Evolutionary conservation across 352 stramenopile species (phyloP).

Genomic region (Phytophthora fragariaefolia): DNA sequence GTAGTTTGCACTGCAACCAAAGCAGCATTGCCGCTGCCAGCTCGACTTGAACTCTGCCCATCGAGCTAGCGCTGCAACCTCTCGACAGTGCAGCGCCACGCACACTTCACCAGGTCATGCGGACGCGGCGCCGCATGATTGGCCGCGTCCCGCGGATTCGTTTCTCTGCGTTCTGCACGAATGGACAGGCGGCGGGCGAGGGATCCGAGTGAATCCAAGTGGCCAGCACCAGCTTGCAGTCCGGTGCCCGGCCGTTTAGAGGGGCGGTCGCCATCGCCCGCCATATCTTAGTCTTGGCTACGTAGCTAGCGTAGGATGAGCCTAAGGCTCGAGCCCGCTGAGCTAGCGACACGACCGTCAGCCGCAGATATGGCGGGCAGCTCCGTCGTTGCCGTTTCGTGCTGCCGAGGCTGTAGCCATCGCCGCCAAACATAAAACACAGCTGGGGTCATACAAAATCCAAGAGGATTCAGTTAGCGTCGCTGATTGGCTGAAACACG

Average conservation of each 20-base stretch:
- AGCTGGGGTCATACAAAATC: constrained; percentile 17
- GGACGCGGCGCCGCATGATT: constrained; percentile 28
- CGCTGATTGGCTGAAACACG: constrained; percentile 9
- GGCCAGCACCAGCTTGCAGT: too few species aligned
- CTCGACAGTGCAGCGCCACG: constrained; percentile 17
- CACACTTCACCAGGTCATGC: constrained; percentile 27
- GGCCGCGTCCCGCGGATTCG: constrained; percentile 1
- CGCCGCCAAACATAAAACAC: too few species aligned
- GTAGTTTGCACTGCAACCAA: background rate
- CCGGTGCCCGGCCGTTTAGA: background rate
- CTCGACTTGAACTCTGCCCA: constrained; percentile 8
- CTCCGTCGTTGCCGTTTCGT: too few species aligned
- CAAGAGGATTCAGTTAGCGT: constrained; percentile 12
- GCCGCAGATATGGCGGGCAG: too few species aligned
- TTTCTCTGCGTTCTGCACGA: constrained; percentile 30
- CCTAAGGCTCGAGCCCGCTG: too few species aligned
- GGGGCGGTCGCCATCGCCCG: background rate
- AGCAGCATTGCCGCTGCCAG: background rate
- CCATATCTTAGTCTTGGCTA: background rate
- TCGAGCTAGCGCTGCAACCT: constrained; percentile 15
- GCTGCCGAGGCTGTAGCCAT: too few species aligned
- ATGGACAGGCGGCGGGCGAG: constrained; percentile 14
- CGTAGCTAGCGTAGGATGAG: too few species aligned
- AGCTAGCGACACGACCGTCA: too few species aligned
- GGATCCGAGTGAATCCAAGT: constrained; percentile 24